A percentile compares a stretch with the other conserved stretches of the same genome.
These are phyloP conservation scores for Cryptococcus sp. DNA, from an alignment of 1,284 basidiomycete genomes.

Conservation along the genomic window DNA sequence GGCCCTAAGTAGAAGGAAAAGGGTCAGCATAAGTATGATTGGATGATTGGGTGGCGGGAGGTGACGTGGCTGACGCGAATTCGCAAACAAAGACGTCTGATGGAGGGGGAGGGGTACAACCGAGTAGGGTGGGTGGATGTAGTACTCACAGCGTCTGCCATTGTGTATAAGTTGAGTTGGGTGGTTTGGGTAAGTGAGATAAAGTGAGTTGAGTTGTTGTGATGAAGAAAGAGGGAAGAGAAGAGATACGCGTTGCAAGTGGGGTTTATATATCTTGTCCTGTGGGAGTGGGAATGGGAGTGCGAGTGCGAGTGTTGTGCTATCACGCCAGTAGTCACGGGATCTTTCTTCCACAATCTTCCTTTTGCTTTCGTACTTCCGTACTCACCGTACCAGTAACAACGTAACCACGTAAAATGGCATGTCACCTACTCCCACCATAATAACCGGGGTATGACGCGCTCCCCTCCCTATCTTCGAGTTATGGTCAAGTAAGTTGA, in stretches of 20 bases:
- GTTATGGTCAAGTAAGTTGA: no score
- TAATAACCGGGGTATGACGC: no score
- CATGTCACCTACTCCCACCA: no score
- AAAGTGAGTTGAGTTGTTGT: slow-evolving; percentile 3
- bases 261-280: slow-evolving; percentile 19
- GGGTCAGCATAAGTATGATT: slow-evolving; percentile 1
- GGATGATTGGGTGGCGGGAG: not conserved
- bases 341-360: not conserved
- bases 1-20: slow-evolving; percentile 27
- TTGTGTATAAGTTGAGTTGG: slow-evolving; percentile 23
- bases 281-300: not conserved
- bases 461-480: no score
- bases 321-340: not conserved
- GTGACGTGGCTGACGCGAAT: not conserved
- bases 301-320: not conserved
- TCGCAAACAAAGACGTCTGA: not conserved
- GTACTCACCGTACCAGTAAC: no score
- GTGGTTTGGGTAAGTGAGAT: slow-evolving; percentile 4
- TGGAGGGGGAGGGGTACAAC: not conserved
- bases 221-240: slow-evolving; percentile 8
- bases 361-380: no score
- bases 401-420: no score
- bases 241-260: not conserved
- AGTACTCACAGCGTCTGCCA: slow-evolving; percentile 28
- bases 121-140: not conserved